Percentiles rank a stretch among this genome's conserved stretches.
phyloP scores from a whole-genome alignment of 2,329 filamentous ascomycete genomes.

The Sarocladium oryzae region DNA sequence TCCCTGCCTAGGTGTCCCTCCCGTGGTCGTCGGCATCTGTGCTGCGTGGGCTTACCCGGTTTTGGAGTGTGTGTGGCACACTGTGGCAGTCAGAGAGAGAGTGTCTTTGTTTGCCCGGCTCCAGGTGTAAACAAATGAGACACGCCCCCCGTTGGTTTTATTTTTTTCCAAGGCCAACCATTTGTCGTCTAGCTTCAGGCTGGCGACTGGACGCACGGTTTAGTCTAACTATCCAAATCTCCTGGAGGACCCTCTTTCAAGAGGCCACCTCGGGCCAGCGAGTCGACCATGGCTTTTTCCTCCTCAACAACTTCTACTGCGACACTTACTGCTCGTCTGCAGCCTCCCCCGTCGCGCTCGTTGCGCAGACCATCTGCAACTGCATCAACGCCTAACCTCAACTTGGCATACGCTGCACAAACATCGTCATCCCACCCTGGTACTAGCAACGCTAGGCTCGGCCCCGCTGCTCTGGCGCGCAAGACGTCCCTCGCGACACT shows the following conservation, averaged over 20 bases:
- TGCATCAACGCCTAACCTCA: constrained; percentile 54
- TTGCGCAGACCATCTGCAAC: constrained; percentile 40
- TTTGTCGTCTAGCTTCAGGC: constrained; percentile 2
- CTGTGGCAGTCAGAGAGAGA: too few relatives aligned
- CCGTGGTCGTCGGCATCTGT: neutral
- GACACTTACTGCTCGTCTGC: constrained; percentile 6
- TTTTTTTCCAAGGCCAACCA: constrained; percentile 1
- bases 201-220: constrained; percentile 1
- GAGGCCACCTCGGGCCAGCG: constrained; percentile 1
- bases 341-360: constrained; percentile 24
- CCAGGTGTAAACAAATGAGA: constrained; percentile 14
- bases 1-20: neutral
- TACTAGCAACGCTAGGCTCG: constrained; percentile 19
- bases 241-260: constrained; percentile 3
- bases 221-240: constrained; percentile 1
- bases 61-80: neutral
- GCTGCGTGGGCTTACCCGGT: neutral
- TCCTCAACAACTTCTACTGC: constrained; percentile 17
- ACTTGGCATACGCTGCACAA: constrained; percentile 36
- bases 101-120: neutral
- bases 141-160: constrained; percentile 10
- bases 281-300: constrained; percentile 5
- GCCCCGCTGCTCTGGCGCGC: constrained; percentile 48
- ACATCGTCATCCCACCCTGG: neutral
- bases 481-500: constrained; percentile 68